Evolutionary conservation across 2,329 filamentous ascomycete species (phyloP).

Genomic region (Aureobasidium lini): DNA sequence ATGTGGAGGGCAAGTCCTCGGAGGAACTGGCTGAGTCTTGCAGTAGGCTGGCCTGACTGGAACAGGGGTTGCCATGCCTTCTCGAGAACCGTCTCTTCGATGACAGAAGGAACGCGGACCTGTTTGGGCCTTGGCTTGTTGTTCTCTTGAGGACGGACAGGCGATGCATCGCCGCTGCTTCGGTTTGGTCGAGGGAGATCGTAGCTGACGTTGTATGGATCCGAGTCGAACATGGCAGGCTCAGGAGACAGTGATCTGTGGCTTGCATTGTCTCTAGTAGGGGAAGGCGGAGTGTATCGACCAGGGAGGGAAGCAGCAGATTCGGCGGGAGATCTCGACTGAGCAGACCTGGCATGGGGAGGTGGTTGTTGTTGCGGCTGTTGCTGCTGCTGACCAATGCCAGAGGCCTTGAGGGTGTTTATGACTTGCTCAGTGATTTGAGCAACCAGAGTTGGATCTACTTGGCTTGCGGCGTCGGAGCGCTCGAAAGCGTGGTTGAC

Average conservation of each 20-base stretch:
- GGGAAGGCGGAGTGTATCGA: constrained; percentile 50
- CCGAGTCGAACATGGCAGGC: constrained; percentile 18
- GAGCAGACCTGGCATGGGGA: not conserved
- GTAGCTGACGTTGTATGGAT: constrained; percentile 4
- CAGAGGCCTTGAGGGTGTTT: constrained; percentile 41
- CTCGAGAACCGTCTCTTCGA: constrained; percentile 54
- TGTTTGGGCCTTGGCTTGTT: constrained; percentile 24
- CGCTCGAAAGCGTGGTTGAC: constrained; percentile 50
- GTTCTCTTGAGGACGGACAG: constrained; percentile 18
- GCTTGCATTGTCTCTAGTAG: constrained; percentile 29
- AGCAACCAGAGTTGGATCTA: constrained; percentile 54
- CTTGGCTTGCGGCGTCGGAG: constrained; percentile 40
- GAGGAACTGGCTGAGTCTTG: constrained; percentile 62
- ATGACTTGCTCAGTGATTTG: constrained; percentile 50
- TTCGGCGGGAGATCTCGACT: constrained; percentile 35
- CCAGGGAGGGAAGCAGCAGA: constrained; percentile 43
- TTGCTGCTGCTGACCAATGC: constrained; percentile 22
- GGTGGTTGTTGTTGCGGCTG: constrained; percentile 21
- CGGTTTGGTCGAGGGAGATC: constrained; percentile 3
- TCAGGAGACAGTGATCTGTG: constrained; percentile 32
- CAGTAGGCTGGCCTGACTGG: constrained; percentile 60
- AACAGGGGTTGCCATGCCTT: constrained; percentile 73
- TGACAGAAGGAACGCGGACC: constrained; percentile 29
- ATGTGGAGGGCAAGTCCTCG: constrained; percentile 67
- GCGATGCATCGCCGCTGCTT: constrained; percentile 20